Evolutionary conservation across 176 grass and related monocot species (phyloP).

Genomic region (Aegilops umbellulata): DNA sequence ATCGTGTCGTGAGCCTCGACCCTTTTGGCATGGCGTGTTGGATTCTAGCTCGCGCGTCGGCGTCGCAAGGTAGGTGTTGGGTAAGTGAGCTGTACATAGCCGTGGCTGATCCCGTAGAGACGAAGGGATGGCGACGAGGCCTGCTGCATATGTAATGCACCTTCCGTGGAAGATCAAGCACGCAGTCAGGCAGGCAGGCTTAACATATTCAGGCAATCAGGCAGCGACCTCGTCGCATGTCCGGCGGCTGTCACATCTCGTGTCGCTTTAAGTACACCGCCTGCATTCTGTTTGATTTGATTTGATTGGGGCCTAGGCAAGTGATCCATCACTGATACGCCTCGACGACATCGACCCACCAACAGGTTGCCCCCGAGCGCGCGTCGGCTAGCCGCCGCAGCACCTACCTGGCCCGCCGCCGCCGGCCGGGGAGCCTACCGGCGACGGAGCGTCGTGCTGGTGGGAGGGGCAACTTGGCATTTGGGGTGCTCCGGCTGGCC

Average conservation of each 20-base stretch:
- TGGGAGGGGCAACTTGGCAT: neutral
- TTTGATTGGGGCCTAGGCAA: neutral
- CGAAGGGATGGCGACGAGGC: neutral
- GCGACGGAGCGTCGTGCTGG: too few relatives aligned
- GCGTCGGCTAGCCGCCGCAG: neutral
- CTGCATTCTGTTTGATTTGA: neutral
- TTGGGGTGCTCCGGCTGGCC: too few relatives aligned
- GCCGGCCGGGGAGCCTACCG: too few relatives aligned
- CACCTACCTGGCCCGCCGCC: too few relatives aligned
- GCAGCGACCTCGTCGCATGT: neutral
- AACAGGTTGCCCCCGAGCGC: neutral
- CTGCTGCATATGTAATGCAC: neutral
- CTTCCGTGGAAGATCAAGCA: neutral
- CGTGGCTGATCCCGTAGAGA: neutral
- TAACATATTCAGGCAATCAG: neutral
- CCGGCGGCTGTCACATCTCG: neutral
- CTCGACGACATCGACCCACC: neutral
- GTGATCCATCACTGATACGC: neutral
- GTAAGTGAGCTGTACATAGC: neutral
- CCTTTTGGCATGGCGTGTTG: neutral
- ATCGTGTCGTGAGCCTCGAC: too few relatives aligned
- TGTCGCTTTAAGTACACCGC: neutral
- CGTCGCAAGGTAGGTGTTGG: neutral
- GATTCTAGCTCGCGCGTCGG: neutral
- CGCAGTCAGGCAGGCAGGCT: neutral